These are phyloP conservation scores for Suillus placidus DNA, from an alignment of 768 basidiomycete species.

Conservation along the genomic window DNA sequence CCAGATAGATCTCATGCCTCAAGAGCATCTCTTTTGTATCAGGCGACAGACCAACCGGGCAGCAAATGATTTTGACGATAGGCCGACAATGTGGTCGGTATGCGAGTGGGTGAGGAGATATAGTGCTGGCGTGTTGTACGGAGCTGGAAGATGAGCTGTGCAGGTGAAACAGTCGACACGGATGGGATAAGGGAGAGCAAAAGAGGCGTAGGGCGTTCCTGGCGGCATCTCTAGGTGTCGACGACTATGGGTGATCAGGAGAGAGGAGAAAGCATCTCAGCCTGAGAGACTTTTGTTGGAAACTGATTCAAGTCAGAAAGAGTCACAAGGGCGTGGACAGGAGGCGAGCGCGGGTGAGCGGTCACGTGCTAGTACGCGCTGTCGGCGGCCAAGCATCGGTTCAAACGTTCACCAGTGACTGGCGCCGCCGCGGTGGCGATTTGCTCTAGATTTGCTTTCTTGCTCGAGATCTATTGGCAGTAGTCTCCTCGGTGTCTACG, in stretches of 20 bases:
- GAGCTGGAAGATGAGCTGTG: slow-evolving; percentile 35
- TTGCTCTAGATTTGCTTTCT: not conserved
- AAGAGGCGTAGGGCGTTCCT: slow-evolving; percentile 77
- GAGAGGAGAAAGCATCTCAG: not conserved
- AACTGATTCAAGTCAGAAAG: not conserved
- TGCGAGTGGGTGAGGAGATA: slow-evolving; percentile 91
- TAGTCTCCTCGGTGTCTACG: not conserved
- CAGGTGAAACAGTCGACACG: slow-evolving; percentile 83
- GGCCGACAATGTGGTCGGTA: slow-evolving; percentile 81
- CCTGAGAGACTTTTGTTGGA: no score
- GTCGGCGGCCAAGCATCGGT: no score
- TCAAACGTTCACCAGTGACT: no score
- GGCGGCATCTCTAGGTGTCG: slow-evolving; percentile 57
- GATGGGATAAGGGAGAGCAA: slow-evolving; percentile 78
- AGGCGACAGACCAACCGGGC: slow-evolving; percentile 70
- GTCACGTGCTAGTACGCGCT: no score
- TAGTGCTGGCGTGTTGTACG: slow-evolving; percentile 44
- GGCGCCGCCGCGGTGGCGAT: not conserved
- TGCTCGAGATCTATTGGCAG: not conserved
- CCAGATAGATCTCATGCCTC: slow-evolving; percentile 68
- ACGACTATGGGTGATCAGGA: not conserved
- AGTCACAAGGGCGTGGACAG: not conserved
- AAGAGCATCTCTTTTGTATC: slow-evolving; percentile 89
- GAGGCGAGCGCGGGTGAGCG: no score
- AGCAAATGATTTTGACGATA: slow-evolving; percentile 74